Evolutionary conservation across 2,329 filamentous ascomycete genomes (phyloP).

Genomic region (Xylariaceae sp.): DNA sequence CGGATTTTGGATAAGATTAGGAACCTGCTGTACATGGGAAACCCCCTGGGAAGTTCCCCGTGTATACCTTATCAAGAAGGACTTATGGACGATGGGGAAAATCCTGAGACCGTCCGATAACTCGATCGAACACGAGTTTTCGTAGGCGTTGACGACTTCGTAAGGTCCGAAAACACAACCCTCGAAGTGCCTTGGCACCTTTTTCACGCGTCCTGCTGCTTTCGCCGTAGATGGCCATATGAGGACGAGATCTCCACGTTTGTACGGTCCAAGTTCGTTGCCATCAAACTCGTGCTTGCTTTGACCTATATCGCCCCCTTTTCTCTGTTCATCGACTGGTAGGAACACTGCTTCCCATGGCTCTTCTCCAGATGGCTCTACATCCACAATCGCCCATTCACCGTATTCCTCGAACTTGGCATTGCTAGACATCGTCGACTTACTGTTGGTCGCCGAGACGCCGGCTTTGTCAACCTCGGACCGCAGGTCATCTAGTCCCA

Average conservation of each 20-base stretch:
- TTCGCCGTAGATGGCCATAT: background rate
- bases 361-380: background rate
- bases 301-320: background rate
- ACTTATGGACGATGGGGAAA: constrained; percentile 4
- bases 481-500: background rate
- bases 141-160: background rate
- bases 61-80: background rate
- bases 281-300: background rate
- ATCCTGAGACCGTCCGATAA: background rate
- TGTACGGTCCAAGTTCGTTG: background rate
- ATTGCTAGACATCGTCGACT: background rate
- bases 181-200: background rate
- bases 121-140: background rate
- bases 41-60: background rate
- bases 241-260: background rate
- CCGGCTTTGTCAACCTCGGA: background rate
- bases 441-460: background rate
- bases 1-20: background rate
- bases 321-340: background rate
- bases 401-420: background rate
- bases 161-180: background rate
- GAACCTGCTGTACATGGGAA: background rate
- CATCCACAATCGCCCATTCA: background rate
- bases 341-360: background rate
- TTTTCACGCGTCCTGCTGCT: background rate